Conservation (phyloP, 345 rosid species). For the Populus davidiana region DNA sequence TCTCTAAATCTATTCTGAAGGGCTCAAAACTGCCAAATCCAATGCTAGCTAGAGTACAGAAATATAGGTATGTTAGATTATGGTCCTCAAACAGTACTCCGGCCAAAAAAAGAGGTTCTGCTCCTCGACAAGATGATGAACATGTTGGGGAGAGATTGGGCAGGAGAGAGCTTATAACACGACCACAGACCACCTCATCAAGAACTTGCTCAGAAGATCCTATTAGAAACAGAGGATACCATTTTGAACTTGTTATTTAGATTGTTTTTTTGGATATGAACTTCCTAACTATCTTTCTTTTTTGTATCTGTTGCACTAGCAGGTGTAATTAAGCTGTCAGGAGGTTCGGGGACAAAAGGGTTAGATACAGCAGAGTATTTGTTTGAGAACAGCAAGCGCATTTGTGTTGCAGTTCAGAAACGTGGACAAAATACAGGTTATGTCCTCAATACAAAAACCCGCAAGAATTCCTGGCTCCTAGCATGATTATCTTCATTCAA, state of each 20-base stretch:
- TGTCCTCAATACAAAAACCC: conserved; percentile 81
- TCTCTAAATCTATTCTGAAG: not conserved
- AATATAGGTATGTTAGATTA: no score
- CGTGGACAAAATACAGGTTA: conserved; percentile 84
- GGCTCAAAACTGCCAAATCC: not conserved
- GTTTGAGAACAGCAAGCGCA: conserved; percentile 77
- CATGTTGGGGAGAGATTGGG: not conserved
- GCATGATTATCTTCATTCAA: conserved; percentile 38
- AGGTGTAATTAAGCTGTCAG: conserved; percentile 37
- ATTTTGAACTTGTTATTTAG: not conserved
- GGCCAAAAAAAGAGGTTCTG: not conserved
- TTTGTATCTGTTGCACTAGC: not conserved
- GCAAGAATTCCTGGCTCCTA: conserved; percentile 84
- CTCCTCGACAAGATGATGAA: not conserved
- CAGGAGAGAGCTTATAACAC: not conserved
- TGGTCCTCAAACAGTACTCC: no score
- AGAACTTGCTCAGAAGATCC: not conserved
- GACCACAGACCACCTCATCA: not conserved
- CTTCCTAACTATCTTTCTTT: not conserved
- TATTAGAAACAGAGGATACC: not conserved
- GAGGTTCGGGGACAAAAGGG: conserved; percentile 53
- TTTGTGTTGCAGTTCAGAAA: conserved; percentile 77
- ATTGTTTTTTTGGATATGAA: not conserved
- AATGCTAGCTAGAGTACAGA: not conserved
- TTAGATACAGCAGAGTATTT: conserved; percentile 74